Evolutionary conservation across 148 eudicot species (phyloP), one percentile per base, ranked within the genome.

Genomic region (Linanthus parryae): DNA sequence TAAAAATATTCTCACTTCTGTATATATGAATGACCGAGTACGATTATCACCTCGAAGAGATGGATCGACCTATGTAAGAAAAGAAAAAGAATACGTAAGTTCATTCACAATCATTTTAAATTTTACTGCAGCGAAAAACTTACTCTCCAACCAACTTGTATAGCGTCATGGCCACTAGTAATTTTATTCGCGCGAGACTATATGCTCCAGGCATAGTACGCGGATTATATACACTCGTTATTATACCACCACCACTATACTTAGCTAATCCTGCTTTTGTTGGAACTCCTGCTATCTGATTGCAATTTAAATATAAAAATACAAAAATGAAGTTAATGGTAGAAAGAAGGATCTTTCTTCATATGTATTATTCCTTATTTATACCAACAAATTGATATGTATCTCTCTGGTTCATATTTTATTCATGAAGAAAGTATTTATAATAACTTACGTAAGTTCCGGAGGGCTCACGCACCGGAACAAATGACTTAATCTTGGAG

Each of bases 61-160:
- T 21, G 28, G 49, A 45, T 45, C 49, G 3, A 45, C 46, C 46
- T 42, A 42, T 9, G 8, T 8, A 18, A 16, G 21, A 19, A 42
- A 5, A 10, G 21, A 19, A 3, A 5, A 42, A 7, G 21, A 15
- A 17, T 15, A 3, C 3, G 8, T 41, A 41, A 7, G 2, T 14
- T 5, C 16, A 16, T 41, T 41, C 20, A 14, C 9, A 2, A 15
- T 2, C 20, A 15, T 5, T n/a, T n/a, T n/a, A n/a, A n/a, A 41
- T 14, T 14, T 14, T 41, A 41, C 9, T 41, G 2, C 16, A 5
- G 17, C 45, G 7, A 5, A 2, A 17, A 42, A 17, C 46, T 42
- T 42, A 42, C 49, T 29, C 49, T 45, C 49, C 49, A 45, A 21
- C 28, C 49, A 22, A 16, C 49, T 45, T 45, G 28, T 2, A 45